Conservation (phyloP, 1,284 basidiomycete genomes). For the Prillingera fragicola region DNA sequence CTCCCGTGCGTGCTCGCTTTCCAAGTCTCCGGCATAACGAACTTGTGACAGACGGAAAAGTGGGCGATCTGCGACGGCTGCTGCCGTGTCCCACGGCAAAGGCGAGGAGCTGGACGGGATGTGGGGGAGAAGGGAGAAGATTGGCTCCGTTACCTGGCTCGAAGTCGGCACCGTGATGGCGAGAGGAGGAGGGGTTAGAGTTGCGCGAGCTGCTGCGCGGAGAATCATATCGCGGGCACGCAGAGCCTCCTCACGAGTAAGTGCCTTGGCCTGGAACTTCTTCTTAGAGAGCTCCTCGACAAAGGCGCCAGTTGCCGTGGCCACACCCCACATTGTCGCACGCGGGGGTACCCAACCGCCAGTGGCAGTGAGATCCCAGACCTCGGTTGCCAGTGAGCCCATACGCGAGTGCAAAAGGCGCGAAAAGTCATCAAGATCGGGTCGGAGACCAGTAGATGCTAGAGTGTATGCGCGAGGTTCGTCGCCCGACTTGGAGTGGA, state of each 20-base stretch:
- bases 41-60: slow-evolving; percentile 13
- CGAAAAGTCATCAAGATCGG: not conserved
- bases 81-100: slow-evolving; percentile 9
- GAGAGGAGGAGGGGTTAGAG: not conserved
- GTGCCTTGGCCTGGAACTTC: not conserved
- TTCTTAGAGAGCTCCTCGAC: slow-evolving; percentile 1
- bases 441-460: not conserved
- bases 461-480: not conserved
- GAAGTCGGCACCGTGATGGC: not conserved
- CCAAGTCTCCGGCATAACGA: not conserved
- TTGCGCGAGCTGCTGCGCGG: not conserved
- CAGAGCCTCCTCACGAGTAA: not conserved
- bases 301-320: slow-evolving; percentile 3
- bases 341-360: not conserved
- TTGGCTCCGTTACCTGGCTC: not conserved
- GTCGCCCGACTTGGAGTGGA: not conserved
- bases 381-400: not conserved
- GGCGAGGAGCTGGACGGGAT: slow-evolving; percentile 3
- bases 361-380: slow-evolving; percentile 6
- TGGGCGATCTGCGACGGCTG: not conserved
- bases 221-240: slow-evolving; percentile 6
- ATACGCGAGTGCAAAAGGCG: not conserved
- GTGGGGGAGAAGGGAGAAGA: slow-evolving; percentile 10
- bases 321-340: slow-evolving; percentile 3
- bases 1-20: slow-evolving; percentile 4